These are phyloP conservation scores for Pelargonium cotyledonis DNA, from an alignment of 441 rosid species.

Conservation along the genomic window DNA sequence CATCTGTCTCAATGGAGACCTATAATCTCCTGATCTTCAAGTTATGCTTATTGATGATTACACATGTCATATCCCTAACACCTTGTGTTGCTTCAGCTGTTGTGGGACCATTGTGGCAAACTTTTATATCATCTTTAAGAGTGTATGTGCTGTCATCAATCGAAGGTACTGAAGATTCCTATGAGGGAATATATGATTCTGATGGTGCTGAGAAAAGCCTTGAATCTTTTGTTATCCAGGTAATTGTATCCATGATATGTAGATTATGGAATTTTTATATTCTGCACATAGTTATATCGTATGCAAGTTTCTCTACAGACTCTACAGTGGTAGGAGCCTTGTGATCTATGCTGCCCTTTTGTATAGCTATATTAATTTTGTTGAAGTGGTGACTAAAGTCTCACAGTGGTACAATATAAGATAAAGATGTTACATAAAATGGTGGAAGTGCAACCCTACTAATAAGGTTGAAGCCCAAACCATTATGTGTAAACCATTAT, in stretches of 20 bases:
- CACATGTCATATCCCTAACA: conserved; percentile 16
- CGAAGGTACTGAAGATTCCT: conserved; percentile 72
- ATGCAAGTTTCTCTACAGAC: not conserved
- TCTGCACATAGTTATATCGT: too few species aligned
- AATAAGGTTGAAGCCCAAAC: too few species aligned
- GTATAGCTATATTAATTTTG: too few species aligned
- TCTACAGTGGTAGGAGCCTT: too few species aligned
- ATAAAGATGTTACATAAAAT: too few species aligned
- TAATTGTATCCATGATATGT: conserved; percentile 22
- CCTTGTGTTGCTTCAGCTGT: conserved; percentile 45
- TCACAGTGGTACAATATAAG: too few species aligned
- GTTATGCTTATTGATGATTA: conserved; percentile 9
- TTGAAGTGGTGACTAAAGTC: too few species aligned
- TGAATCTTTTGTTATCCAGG: conserved; percentile 92
- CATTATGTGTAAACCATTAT: too few species aligned
- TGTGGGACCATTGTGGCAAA: conserved; percentile 83
- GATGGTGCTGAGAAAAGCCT: conserved; percentile 95
- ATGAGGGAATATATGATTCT: conserved; percentile 82
- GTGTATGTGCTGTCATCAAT: conserved; percentile 69
- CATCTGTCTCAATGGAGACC: conserved; percentile 5
- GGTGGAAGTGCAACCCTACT: too few species aligned
- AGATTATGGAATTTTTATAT: conserved; percentile 5
- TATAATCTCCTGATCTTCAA: not conserved
- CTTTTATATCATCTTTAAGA: conserved; percentile 66
- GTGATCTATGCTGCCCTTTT: too few species aligned